Evolutionary conservation across 177 flowering plant species (phyloP).

Genomic region (Telopea speciosissima): DNA sequence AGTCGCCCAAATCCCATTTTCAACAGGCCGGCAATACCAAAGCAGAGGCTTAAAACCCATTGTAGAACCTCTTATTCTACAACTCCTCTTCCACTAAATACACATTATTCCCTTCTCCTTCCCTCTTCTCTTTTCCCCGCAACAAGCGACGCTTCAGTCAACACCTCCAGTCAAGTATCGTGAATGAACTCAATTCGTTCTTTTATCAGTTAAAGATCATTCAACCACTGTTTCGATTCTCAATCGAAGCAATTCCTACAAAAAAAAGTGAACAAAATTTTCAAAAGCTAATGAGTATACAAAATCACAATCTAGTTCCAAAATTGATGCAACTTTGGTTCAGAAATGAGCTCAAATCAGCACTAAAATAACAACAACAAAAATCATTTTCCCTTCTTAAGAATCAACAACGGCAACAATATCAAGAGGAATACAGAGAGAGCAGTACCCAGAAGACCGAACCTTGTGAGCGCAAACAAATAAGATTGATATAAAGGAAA

Average conservation of each 20-base stretch:
- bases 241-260: background rate
- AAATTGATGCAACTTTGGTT: too few relatives aligned
- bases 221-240: background rate
- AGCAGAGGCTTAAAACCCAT: conserved; percentile 70
- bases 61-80: conserved; percentile 1
- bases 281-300: background rate
- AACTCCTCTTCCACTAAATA: background rate
- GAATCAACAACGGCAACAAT: too few relatives aligned
- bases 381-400: too few relatives aligned
- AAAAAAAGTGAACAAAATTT: background rate
- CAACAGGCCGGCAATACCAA: conserved; percentile 85
- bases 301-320: too few relatives aligned
- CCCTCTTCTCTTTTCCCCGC: background rate
- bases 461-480: too few relatives aligned
- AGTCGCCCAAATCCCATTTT: conserved; percentile 70
- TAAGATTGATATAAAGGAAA: too few relatives aligned
- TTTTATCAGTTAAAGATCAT: background rate
- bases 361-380: too few relatives aligned
- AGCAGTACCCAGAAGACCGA: too few relatives aligned
- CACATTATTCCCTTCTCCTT: background rate
- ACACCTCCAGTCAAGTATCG: background rate
- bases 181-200: background rate
- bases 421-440: too few relatives aligned
- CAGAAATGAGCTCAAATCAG: too few relatives aligned
- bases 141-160: too few relatives aligned